Evolutionary conservation across 345 rosid genomes (phyloP).

Genomic region (Citrus glauca): DNA sequence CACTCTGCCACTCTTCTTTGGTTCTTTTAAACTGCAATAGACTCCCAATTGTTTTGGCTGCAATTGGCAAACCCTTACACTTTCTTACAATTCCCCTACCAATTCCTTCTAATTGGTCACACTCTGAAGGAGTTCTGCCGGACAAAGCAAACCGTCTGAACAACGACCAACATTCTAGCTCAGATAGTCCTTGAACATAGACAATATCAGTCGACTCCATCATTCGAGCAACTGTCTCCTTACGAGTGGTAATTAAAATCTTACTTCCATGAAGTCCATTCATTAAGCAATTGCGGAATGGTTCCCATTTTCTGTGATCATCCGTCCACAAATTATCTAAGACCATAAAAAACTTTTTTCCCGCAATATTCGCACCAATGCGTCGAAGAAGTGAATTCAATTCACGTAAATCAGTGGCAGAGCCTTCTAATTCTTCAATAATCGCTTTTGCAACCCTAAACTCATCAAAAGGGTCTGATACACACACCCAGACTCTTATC

Average conservation of each 20-base stretch:
- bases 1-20: background rate
- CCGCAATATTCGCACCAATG: background rate
- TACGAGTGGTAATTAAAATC: background rate
- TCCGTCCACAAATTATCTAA: background rate
- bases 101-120: background rate
- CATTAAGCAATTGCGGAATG: background rate
- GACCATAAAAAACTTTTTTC: background rate
- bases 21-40: background rate
- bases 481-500: background rate
- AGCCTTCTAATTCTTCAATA: background rate
- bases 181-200: background rate
- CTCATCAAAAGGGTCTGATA: conserved; percentile 7
- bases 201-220: background rate
- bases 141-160: background rate
- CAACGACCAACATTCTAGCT: background rate
- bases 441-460: background rate
- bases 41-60: background rate
- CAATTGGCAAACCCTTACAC: background rate
- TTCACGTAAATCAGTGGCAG: background rate
- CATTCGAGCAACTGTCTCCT: background rate
- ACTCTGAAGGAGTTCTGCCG: background rate
- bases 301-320: background rate
- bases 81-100: background rate
- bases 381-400: background rate
- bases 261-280: background rate